Evolutionary conservation across 441 rosid species (phyloP), one percentile per base, ranked within the genome.

Genomic region (Sinapis alba): DNA sequence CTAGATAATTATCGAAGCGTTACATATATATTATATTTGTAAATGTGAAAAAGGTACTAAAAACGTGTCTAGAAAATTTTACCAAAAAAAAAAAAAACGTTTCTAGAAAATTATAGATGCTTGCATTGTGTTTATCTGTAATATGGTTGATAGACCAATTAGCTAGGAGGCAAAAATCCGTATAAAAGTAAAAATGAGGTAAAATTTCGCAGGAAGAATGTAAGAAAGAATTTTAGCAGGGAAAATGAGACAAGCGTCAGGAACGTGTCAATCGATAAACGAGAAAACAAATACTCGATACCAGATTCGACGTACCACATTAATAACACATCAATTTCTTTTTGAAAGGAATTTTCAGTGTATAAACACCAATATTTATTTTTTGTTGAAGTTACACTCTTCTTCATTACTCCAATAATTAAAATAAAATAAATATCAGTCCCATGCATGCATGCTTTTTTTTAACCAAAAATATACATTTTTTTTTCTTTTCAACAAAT

Each of bases 291-390:
- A 68, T n/a, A 67, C 72, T 61, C 50, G 41, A 62, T 62, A 38
- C 73, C 78, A 72, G 77, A 72, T 78, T 78, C 81, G 69, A 78
- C 69, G 81, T 78, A 78, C 69, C 77, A 66, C 11, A 67, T 78
- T 62, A 51, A 67, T 72, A 61, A 65, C n/a, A 65, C 11, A 45
- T 62, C 21, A 45, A 32, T n/a, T 24, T 0, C 6, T 1, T 65
- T 11, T 5, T 34, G 18, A 45, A 6, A 45, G 51, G 51, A 10
- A 30, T 34, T 34, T 30, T 30, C 1, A 9, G 2, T 24, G 4
- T 24, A 24, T 24, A 45, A 45, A 41, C 51, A n/a, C 5, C 19
- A 45, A 45, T 43, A 43, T 47, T 15, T 12, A 45, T 16, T 34
- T 63, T 36, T 43, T 13, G 32, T 7, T 26, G 15, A 54, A 72